Percentiles rank a stretch among this genome's conserved stretches.
Conservation (phyloP, 768 basidiomycete genomes). For the Phylloporus sp. region DNA sequence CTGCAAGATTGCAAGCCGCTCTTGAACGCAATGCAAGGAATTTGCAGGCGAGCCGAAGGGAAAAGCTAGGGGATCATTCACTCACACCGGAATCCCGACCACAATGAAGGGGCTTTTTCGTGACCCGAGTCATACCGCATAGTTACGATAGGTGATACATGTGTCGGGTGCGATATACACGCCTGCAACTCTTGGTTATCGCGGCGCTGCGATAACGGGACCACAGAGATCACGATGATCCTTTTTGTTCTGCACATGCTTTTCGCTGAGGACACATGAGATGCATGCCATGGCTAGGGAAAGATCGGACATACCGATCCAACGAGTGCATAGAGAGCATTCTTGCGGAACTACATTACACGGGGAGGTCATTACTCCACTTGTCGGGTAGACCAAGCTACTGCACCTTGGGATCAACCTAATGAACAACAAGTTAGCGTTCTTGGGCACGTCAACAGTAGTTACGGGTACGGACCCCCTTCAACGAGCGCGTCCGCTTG, state of each 20-base stretch:
- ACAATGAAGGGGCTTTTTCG: slow-evolving; percentile 5
- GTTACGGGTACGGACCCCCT: slow-evolving; percentile 67
- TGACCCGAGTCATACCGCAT: slow-evolving; percentile 16
- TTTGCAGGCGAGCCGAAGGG: slow-evolving; percentile 26
- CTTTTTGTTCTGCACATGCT: slow-evolving; percentile 60
- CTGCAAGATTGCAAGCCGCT: slow-evolving; percentile 60
- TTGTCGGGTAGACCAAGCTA: not conserved
- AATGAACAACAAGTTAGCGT: slow-evolving; percentile 4
- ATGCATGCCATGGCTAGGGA: not conserved
- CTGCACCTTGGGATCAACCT: slow-evolving; percentile 81
- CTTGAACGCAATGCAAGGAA: slow-evolving; percentile 43
- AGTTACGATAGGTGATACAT: slow-evolving; percentile 22
- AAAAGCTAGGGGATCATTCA: slow-evolving; percentile 18
- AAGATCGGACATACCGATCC: slow-evolving; percentile 58
- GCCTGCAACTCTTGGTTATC: slow-evolving; percentile 2
- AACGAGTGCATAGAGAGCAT: slow-evolving; percentile 62
- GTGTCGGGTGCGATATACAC: slow-evolving; percentile 11
- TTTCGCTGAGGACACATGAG: slow-evolving; percentile 43
- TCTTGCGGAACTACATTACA: slow-evolving; percentile 70
- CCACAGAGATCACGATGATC: slow-evolving; percentile 32
- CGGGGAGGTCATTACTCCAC: not conserved
- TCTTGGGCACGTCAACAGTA: not conserved
- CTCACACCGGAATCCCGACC: slow-evolving; percentile 18
- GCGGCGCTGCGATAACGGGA: not conserved
- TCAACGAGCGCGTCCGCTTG: slow-evolving; percentile 72